These are phyloP conservation scores for Lasiosphaeria hispida DNA, from an alignment of 495 filamentous ascomycete genomes.

Conservation along the genomic window DNA sequence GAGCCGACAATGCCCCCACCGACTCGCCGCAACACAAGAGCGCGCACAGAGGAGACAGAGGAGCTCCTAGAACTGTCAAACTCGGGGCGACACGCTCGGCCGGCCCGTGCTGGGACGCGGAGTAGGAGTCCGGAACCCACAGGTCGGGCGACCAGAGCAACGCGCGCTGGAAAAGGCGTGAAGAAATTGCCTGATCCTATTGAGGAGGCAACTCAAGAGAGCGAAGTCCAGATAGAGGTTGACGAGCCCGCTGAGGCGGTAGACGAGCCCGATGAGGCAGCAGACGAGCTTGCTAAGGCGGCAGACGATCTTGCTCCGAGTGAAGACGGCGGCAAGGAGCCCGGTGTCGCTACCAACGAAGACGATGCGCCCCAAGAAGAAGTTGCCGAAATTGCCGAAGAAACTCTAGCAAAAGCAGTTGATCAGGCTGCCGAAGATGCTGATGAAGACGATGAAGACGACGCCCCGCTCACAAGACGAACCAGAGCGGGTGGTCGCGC, in stretches of 20 bases:
- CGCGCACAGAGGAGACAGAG: slow-evolving; percentile 46
- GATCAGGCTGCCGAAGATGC: slow-evolving; percentile 48
- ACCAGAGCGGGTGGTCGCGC: slow-evolving; percentile 33
- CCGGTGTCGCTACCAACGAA: slow-evolving; percentile 5
- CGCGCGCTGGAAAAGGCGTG: slow-evolving; percentile 61
- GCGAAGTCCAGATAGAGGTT: slow-evolving; percentile 31
- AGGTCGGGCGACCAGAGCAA: slow-evolving; percentile 42
- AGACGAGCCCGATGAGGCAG: slow-evolving; percentile 33
- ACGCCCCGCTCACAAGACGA: slow-evolving; percentile 55
- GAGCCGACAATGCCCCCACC: slow-evolving; percentile 18
- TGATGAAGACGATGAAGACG: slow-evolving; percentile 68
- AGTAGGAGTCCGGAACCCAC: slow-evolving; percentile 66
- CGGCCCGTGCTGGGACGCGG: slow-evolving; percentile 39
- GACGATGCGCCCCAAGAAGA: slow-evolving; percentile 9
- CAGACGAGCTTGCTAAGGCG: slow-evolving; percentile 23
- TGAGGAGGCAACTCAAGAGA: slow-evolving; percentile 56
- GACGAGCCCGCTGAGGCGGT: slow-evolving; percentile 21
- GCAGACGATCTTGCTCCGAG: slow-evolving; percentile 36
- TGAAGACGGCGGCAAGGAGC: slow-evolving; percentile 20
- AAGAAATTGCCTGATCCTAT: slow-evolving; percentile 59
- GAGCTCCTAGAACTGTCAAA: slow-evolving; percentile 59
- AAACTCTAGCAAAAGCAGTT: slow-evolving; percentile 26
- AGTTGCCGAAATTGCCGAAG: slow-evolving; percentile 12
- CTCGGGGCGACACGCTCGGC: slow-evolving; percentile 71
- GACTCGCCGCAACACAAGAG: slow-evolving; percentile 44